Base-by-base conservation (phyloP, 208 protist genomes). In the Crithidia acanthocephali region DNA sequence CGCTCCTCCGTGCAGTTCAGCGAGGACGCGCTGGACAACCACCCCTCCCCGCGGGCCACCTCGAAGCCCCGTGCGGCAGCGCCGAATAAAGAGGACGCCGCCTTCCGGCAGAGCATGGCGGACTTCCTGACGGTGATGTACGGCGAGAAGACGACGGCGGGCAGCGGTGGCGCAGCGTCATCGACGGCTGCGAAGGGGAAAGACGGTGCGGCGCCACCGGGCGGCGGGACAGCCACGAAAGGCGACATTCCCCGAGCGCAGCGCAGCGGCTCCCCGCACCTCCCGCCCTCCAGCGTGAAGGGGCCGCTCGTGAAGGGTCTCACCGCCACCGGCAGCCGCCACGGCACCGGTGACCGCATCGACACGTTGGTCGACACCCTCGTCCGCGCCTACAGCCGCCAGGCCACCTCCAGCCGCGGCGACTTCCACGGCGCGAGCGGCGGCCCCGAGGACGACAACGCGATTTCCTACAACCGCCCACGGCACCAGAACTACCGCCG, bases 41-140 rank as follows among this genome's bases (percentile, higher is more conserved):
- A 42, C 0, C 10, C 23, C 69, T 18, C 28, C 32, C 61, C 45
- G 35, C 22, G 32, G 20, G 25, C 42, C 2, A 6, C 22, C 7
- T 27, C 57, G 32, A 56, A 51, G 37, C 8, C 37, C 20, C n/a
- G 22, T 3, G 6, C 27, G 37, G 3, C 30, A 30, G 27, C 28
- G 4, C 11, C 51, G 47, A 45, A 56, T 13, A 56, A 79, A 15
- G 59, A 62, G 0, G 55, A 51, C 2, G 68, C 45, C 9, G 73
- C 56, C 15, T 84, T 84, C 28, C 58, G 62, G 28, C 79, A 78
- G 60, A 80, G 48, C 64, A 84, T 84, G 79, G 48, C 60, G 13
- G 79, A 84, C 68, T 81, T 85, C 67, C 40, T 85, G 44, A 68
- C 51, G 15, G 70, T 82, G 53, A 79, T 85, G 74, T 85, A 85